Base-by-base conservation (phyloP, 192 early-diverging fungal genomes). In the Linnemannia schmuckeri region DNA sequence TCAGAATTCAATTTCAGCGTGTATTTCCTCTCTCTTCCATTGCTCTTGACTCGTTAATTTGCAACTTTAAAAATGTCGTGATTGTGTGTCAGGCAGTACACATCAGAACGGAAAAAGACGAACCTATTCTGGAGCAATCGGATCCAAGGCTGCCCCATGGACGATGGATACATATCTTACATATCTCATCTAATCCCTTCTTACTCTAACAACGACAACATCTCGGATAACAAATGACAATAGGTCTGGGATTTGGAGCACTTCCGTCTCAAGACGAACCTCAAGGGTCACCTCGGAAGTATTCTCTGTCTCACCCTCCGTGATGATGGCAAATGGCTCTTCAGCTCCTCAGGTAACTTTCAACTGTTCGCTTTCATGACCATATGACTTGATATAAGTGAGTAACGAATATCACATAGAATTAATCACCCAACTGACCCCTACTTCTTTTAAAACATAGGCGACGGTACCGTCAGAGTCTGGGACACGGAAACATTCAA, bases 401-500 rank as follows among this genome's bases (percentile, higher is more conserved):
- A 61, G 22, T 27, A n/a, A 24, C 4, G 12, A 66, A 15, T 15
- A 15, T 30, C 27, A 15, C 30, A 30, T 66, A 9, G 10, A 27
- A 33, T 4, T 66, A 30, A 66, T 30, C 27, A 10, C 55, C 9
- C 22, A 24, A 15, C 10, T 76, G 46, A 70, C 66, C 12, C 30
- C 52, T 78, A 85, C 57, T 70, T 84, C 22, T 5, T 27, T 73
- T 5, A 30, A 10, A 20, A 54, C 20, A 6, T 87, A 82, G 94
- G 94, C n/a, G 95, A 96, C 75, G 94, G 94, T 17, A 94, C 91
- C 2, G 92, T 96, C 54, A 89, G 94, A 46, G 90, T 91, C 3
- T 96, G 95, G 95, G 91, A 95, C 73, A 90, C 91, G 27, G 88
- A 88, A 41, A 91, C 88, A 24, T 88, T 96, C 35, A 87, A 88